Evolutionary conservation across 805 yeast genomes (phyloP).

Genomic region (Aciculoconidium aculeatum): DNA sequence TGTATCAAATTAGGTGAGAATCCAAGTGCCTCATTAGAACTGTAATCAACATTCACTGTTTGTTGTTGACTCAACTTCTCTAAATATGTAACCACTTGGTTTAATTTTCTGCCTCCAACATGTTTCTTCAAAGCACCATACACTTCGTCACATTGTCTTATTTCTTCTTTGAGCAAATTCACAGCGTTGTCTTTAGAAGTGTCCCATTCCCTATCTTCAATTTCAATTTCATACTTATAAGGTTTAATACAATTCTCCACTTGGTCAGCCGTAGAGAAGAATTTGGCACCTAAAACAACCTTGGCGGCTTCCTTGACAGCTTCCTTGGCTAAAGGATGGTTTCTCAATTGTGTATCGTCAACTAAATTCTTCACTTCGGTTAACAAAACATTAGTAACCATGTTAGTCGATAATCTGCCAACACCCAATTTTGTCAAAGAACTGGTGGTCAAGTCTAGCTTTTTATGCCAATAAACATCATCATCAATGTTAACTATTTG

Average conservation of each 20-base stretch:
- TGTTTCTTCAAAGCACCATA: constrained; percentile 53
- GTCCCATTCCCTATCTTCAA: constrained; percentile 93
- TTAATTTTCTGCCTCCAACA: constrained; percentile 79
- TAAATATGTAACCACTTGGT: constrained; percentile 74
- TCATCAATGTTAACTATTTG: constrained; percentile 46
- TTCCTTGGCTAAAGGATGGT: constrained; percentile 80
- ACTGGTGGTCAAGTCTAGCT: constrained; percentile 77
- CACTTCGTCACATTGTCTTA: constrained; percentile 70
- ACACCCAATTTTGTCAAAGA: constrained; percentile 88
- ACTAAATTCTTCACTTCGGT: constrained; percentile 73
- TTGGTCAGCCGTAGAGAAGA: constrained; percentile 92
- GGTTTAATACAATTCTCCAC: constrained; percentile 98
- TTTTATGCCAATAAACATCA: constrained; percentile 82
- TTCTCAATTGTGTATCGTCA: constrained; percentile 66
- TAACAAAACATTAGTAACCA: constrained; percentile 74
- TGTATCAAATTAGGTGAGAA: constrained; percentile 71
- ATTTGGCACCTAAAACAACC: constrained; percentile 70
- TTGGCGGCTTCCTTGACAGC: constrained; percentile 83
- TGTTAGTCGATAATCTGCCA: constrained; percentile 80
- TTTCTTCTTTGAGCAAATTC: constrained; percentile 71
- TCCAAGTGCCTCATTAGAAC: constrained; percentile 70
- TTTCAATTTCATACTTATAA: constrained; percentile 92
- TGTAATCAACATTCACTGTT: constrained; percentile 26
- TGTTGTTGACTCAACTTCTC: constrained; percentile 40
- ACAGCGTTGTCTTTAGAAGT: constrained; percentile 74